Evolutionary conservation across 345 rosid genomes (phyloP), one percentile per base, ranked within the genome.

Genomic region (Salix viminalis): DNA sequence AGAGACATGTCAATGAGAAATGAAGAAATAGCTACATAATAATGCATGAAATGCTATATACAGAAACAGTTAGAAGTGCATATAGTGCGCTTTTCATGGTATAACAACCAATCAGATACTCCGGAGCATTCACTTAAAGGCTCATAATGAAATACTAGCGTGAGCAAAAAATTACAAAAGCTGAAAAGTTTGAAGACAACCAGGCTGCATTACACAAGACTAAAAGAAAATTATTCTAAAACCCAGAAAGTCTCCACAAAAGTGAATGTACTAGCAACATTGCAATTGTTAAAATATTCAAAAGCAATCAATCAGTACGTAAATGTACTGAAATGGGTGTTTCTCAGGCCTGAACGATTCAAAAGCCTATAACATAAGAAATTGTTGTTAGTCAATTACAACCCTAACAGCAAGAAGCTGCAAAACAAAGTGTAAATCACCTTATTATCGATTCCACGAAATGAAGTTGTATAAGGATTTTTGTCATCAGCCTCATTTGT

Each of bases 381-480:
- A 46, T 4, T 15, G 18, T 14, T 46, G 52, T 46, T 42, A 41
- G 41, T 36, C 19, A 36, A 68, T 28, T 42, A 28, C 39, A 62
- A 9, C 28, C 18, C 21, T 24, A 72, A 26, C 21, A 76, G 58
- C 37, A 39, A 14, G 37, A 36, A 72, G 70, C 62, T 26, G 41
- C 4, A 9, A 68, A 46, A 11, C 4, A 73, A 18, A 65, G 23
- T 52, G 64, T 28, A 65, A 71, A 60, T 79, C 72, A 85, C 99
- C 96, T 92, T 92, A 79, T 92, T 95, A 84, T 95, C 97, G 79
- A 95, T 91, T 73, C 97, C 99, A 82, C 97, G 97, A 75, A 95
- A 95, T 69, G 99, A 95, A 73, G 96, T 93, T 67, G 94, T 86
- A 78, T 92, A 90, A 71, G 97, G 94, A 86, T 89, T 50, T 73